phyloP scores from a whole-genome alignment of 257 asterid species.

The Euphrasia confusa region DNA sequence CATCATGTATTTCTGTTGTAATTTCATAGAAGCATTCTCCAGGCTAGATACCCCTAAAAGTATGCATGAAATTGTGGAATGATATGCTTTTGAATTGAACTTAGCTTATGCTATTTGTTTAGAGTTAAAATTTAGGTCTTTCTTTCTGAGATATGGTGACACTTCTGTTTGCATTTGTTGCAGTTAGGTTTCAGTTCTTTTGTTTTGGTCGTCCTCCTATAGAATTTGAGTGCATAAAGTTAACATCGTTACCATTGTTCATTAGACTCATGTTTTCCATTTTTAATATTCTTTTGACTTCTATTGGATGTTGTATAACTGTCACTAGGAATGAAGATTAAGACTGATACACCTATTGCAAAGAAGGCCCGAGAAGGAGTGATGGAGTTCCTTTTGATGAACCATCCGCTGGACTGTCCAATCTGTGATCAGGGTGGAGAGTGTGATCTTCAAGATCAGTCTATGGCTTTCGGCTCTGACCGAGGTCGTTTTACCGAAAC shows the following conservation, averaged over 20 bases:
- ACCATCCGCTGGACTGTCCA: slow-evolving; percentile 87
- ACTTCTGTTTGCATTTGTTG: background rate
- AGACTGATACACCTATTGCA: slow-evolving; percentile 83
- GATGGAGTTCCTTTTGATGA: slow-evolving; percentile 85
- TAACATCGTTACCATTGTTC: background rate
- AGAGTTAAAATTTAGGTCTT: background rate
- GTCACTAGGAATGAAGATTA: slow-evolving; percentile 74
- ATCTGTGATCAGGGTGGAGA: slow-evolving; percentile 96
- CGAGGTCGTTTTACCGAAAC: slow-evolving; percentile 82
- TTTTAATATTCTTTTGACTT: background rate
- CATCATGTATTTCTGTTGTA: too few species aligned
- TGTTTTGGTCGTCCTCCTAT: background rate
- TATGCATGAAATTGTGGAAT: background rate
- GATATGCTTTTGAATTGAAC: background rate
- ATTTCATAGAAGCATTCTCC: too few species aligned
- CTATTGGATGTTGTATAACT: slow-evolving; percentile 9
- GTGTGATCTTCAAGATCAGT: slow-evolving; percentile 85
- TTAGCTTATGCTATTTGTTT: background rate
- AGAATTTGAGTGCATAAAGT: background rate
- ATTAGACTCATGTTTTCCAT: background rate
- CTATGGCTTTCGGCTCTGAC: slow-evolving; percentile 90
- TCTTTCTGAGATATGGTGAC: background rate
- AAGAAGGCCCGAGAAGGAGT: slow-evolving; percentile 94
- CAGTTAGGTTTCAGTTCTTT: background rate
- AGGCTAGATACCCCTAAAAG: background rate